Evolutionary conservation across 2,329 filamentous ascomycete species (phyloP), one percentile per base, ranked within the genome.

Genomic region (Dactylellina parvicollis): DNA sequence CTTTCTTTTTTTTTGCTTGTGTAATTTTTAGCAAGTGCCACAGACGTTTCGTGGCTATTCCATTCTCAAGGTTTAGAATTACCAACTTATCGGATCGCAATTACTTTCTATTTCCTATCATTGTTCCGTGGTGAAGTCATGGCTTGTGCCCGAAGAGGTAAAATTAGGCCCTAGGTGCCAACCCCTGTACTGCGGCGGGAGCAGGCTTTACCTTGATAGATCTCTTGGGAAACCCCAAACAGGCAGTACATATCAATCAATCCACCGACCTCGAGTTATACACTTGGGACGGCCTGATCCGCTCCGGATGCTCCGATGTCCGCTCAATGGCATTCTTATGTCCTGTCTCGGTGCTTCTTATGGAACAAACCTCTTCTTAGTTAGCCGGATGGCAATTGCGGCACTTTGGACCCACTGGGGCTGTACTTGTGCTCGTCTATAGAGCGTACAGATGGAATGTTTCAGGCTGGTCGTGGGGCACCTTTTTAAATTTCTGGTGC

Each of bases 21-120:
- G n/a, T n/a, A n/a, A n/a, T n/a, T 49, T 28, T 67, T 47, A 59
- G 42, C 18, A 59, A 47, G 34, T 52, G 40, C 46, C 40, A 57
- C 30, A 49, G 24, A 36, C n/a, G 4, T 47, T 54, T 14, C 12
- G 18, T 54, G 49, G 30, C 16, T 16, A n/a, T 16, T 9, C 30
- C n/a, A 8, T 38, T 54, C 32, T 54, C 8, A 22, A 14, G n/a
- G 22, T 12, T 38, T 38, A 36, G 18, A 22, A 22, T 22, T 24
- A 38, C 30, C 26, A n/a, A 38, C 38, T 16, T 54, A 54, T 54
- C 32, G 12, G 10, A 24, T 38, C 12, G 30, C 20, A 24, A 28
- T 28, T 56, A 42, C 36, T 7, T 42, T 12, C 22, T 56, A 56
- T 9, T 56, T 42, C 14, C 32, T 40, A 12, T 34, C 16, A 8